phyloP scores from a whole-genome alignment of 805 yeast genomes.

The Alloascoidea africana region DNA sequence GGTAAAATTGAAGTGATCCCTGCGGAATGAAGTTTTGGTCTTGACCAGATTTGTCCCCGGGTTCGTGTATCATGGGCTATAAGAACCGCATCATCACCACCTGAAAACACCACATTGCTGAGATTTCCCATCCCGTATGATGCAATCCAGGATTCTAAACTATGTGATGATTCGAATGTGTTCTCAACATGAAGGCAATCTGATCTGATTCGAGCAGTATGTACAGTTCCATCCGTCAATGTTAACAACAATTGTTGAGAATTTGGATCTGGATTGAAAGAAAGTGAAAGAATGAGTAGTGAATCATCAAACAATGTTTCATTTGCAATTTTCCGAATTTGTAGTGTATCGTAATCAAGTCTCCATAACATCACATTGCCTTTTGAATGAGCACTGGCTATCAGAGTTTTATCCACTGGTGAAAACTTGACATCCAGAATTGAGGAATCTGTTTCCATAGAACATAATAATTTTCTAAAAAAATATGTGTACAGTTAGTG shows the following conservation, averaged over 20 bases:
- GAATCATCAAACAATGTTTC: conserved; percentile 12
- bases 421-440: conserved; percentile 63
- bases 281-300: conserved; percentile 51
- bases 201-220: conserved; percentile 21
- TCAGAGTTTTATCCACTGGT: conserved; percentile 31
- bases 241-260: conserved; percentile 41
- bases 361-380: conserved; percentile 64
- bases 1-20: conserved; percentile 79
- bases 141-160: conserved; percentile 82
- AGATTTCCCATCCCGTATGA: conserved; percentile 48
- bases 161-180: conserved; percentile 31
- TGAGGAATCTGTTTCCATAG: conserved; percentile 22
- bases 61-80: conserved; percentile 57
- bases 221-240: conserved; percentile 50
- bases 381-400: conserved; percentile 65
- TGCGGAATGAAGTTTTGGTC: conserved; percentile 59
- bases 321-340: conserved; percentile 3
- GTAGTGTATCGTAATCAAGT: conserved; percentile 7
- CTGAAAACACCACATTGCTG: conserved; percentile 44
- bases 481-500: conserved; percentile 6
- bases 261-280: conserved; percentile 27
- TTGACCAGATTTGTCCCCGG: conserved; percentile 14
- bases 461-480: conserved; percentile 5
- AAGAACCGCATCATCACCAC: conserved; percentile 79
- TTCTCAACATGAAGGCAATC: conserved; percentile 11